Evolutionary conservation across 2,329 filamentous ascomycete species (phyloP), one percentile per base, ranked within the genome.

Genomic region (Botrytis tulipae): DNA sequence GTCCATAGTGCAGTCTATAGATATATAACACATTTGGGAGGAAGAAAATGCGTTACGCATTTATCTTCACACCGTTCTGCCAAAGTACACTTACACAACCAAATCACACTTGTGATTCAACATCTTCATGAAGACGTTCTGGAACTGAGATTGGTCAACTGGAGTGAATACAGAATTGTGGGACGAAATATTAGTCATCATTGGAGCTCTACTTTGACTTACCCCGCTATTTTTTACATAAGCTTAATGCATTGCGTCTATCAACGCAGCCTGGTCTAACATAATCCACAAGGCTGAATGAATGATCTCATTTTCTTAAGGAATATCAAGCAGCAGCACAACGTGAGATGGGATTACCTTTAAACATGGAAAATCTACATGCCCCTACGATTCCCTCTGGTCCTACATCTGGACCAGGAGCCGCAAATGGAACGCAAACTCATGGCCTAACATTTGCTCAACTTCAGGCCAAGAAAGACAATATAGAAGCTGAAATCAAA

Each of bases 401-500:
- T 75, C 92, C 93, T 48, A 91, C 90, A 16, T 91, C 90, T 73
- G 87, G 86, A 42, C 84, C 86, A 60, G 77, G 83, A 57, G 84
- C 86, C 72, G 82, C 84, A 61, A 92, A 92, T 82, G 91, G 92
- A 77, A 84, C 88, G 77, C 84, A 88, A 70, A 87, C 84, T 71
- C 84, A 85, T 76, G 87, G 91, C 75, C 83, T 94, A 78, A 91
- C 93, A 68, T 89, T 98, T 80, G 84, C 88, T 61, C 92, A 97
- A 84, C 89, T 98, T 70, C 93, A 96, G 80, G 87, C 88, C 48
- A 92, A 94, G 84, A 98, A 97, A 82, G 91, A 95, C 78, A 87
- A 89, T 73, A 84, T 97, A 62, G 96, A 99, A 84, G 90, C 89
- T 66, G 95, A 99, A 84, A 87, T 99, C 74, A 93, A 91, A 78